Evolutionary conservation across 2,329 filamentous ascomycete species (phyloP), one percentile per base, ranked within the genome.

Genomic region (Arthrobotrys pseudoclavata): DNA sequence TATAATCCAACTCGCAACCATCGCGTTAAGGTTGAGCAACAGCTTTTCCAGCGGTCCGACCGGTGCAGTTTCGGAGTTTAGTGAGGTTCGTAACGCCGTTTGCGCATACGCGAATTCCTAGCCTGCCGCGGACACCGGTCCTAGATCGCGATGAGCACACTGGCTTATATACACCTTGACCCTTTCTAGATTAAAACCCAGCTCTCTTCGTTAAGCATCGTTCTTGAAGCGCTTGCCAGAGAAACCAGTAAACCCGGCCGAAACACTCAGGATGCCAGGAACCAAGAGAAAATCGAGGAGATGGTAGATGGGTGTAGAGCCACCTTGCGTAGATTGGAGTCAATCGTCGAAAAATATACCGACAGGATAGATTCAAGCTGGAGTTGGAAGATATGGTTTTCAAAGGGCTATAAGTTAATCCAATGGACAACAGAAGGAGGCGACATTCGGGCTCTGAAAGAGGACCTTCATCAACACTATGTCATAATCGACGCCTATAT

Each of bases 381-480:
- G 74, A 77, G 74, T 24, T 77, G 74, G 74, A 77, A 77, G 37
- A 71, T 77, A 62, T 77, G 74, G 74, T 77, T 77, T n/a, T 67
- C 74, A 15, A 77, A 77, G 20, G 74, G 74, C 10, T 77, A 77
- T 53, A 77, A 77, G 20, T 26, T 77, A 13, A 77, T 77, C 12
- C 45, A 71, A 31, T 77, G 74, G 74, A 77, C 74, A 4, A 71
- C 74, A 20, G 74, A 77, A 20, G 74, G 74, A 4, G 74, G 74
- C 9, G 74, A 77, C 29, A 77, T 77, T 22, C 52, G 68, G 24
- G 62, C 67, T 13, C 20, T 77, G 24, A 66, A 61, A 15, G 74
- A 77, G 13, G 74, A 77, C 26, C 47, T 77, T n/a, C 74, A 77
- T 37, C 61, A 69, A 9, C 74, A 77, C 24, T 77, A 71, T 50